These are phyloP conservation scores for Mycena rebaudengoi DNA, from an alignment of 768 basidiomycete genomes.

Conservation along the genomic window DNA sequence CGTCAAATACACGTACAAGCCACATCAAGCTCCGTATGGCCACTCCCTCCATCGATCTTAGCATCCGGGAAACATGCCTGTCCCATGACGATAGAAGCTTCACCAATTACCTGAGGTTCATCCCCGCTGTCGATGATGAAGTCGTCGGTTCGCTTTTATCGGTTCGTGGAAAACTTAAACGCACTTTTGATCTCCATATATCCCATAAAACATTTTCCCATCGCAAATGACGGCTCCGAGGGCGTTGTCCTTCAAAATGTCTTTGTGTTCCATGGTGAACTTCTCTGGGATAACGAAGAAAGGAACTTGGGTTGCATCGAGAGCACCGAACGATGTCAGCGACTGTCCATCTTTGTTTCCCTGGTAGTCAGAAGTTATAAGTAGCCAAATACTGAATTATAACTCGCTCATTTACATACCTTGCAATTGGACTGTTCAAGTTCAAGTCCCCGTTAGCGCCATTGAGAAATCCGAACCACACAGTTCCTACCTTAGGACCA, in stretches of 20 bases:
- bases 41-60: slow-evolving; percentile 22
- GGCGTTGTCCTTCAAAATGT: slow-evolving; percentile 26
- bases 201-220: slow-evolving; percentile 34
- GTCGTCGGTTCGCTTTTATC: not conserved
- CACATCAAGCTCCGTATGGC: slow-evolving; percentile 27
- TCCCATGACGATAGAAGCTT: slow-evolving; percentile 31
- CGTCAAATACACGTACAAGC: no score
- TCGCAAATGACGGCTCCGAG: slow-evolving; percentile 34
- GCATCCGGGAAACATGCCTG: slow-evolving; percentile 32
- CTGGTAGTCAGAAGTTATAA: no score
- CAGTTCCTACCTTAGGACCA: no score
- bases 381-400: no score
- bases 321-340: slow-evolving; percentile 29
- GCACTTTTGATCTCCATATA: slow-evolving; percentile 33
- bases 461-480: no score
- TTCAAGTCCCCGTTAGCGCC: no score
- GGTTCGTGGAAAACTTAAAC: not conserved
- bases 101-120: slow-evolving; percentile 30
- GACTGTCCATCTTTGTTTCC: slow-evolving; percentile 26
- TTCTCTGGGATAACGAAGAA: slow-evolving; percentile 29
- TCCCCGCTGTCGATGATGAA: slow-evolving; percentile 19
- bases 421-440: slow-evolving; percentile 22
- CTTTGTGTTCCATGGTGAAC: slow-evolving; percentile 14
- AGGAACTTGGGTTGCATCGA: slow-evolving; percentile 31
- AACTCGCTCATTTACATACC: no score